A percentile compares a stretch with the other conserved stretches of the same genome.
These are phyloP conservation scores for Isatis lusitanica DNA, from an alignment of 441 rosid species.

Conservation along the genomic window DNA sequence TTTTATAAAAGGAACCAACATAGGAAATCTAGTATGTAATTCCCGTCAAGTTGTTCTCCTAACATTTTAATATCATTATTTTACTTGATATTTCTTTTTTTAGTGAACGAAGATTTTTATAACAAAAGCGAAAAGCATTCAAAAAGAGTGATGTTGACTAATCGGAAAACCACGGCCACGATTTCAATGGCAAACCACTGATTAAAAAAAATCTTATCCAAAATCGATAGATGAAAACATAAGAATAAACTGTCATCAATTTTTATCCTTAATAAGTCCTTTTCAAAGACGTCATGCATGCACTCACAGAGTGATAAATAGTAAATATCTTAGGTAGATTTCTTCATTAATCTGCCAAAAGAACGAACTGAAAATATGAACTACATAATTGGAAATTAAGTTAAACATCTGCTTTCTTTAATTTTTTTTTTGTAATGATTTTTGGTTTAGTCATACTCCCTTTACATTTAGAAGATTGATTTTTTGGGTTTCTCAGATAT, in stretches of 20 bases:
- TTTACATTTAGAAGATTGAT: no score
- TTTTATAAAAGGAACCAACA: conserved; percentile 30
- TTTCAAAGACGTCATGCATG: no score
- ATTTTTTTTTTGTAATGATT: no score
- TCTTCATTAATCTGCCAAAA: neutral
- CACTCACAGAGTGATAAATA: no score
- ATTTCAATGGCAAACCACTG: neutral
- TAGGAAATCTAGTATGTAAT: conserved; percentile 7
- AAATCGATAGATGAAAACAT: no score
- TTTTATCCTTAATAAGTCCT: no score
- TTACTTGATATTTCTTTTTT: neutral
- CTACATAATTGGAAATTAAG: no score
- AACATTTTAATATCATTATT: neutral
- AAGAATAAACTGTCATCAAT: no score
- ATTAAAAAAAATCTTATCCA: neutral
- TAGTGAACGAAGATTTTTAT: neutral
- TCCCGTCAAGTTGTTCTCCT: conserved; percentile 22
- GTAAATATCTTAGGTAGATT: neutral
- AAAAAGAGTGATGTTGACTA: conserved; percentile 28
- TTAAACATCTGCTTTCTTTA: no score
- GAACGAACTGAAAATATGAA: neutral
- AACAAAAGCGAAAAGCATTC: neutral
- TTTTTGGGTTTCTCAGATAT: no score
- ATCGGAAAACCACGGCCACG: conserved; percentile 13
- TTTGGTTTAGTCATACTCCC: no score